Conservation (phyloP, 2,329 filamentous ascomycete genomes). For the Alternaria arborescens region DNA sequence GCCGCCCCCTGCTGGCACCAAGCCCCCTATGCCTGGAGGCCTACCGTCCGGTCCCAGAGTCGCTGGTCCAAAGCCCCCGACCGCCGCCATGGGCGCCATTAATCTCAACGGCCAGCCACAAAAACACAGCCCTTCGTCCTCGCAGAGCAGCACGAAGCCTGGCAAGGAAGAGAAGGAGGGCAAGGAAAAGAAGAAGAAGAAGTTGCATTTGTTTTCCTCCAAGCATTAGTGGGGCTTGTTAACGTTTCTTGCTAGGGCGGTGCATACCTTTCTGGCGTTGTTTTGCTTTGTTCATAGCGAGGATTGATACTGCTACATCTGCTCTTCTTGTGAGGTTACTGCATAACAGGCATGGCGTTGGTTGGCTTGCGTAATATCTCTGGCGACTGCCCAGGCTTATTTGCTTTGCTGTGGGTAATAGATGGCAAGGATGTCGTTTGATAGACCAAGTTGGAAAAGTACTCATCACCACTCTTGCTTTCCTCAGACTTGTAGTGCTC, state of each 20-base stretch:
- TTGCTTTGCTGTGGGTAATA: background rate
- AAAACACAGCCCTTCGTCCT: slow-evolving; percentile 23
- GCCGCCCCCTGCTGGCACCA: slow-evolving; percentile 59
- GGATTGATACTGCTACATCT: slow-evolving; percentile 11
- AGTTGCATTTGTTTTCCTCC: slow-evolving; percentile 63
- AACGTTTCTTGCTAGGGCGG: slow-evolving; percentile 6
- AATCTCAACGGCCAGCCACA: slow-evolving; percentile 37
- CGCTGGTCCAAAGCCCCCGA: slow-evolving; percentile 42
- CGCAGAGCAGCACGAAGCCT: slow-evolving; percentile 28
- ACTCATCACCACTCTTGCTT: background rate
- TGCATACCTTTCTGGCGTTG: slow-evolving; percentile 19
- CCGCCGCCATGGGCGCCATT: slow-evolving; percentile 45
- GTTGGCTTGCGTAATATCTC: background rate
- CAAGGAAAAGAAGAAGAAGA: slow-evolving; percentile 62
- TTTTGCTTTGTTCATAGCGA: slow-evolving; percentile 23
- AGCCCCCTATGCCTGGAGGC: slow-evolving; percentile 37
- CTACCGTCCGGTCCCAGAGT: slow-evolving; percentile 42
- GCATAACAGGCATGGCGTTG: slow-evolving; percentile 23
- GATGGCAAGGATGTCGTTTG: background rate
- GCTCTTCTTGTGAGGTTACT: background rate
- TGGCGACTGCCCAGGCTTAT: background rate
- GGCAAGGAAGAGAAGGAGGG: slow-evolving; percentile 39
- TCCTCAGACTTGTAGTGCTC: background rate
- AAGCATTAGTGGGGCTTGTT: slow-evolving; percentile 31
- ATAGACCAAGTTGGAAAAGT: background rate